Evolutionary conservation across 768 basidiomycete species (phyloP).

Genomic region (Auriscalpium microsporum): DNA sequence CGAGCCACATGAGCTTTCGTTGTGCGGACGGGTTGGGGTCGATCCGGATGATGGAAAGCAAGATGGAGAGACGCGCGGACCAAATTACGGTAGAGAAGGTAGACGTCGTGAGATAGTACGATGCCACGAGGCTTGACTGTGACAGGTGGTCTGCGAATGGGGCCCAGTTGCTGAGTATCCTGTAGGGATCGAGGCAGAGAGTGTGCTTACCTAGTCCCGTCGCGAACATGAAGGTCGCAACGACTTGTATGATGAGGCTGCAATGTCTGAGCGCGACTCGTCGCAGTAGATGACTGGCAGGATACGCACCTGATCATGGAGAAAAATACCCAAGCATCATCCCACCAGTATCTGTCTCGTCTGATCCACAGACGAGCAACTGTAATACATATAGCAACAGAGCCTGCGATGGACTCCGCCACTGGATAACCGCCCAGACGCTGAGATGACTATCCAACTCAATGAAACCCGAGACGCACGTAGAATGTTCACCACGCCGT

Average conservation of each 20-base stretch:
- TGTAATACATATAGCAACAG: slow-evolving; percentile 17
- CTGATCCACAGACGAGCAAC: slow-evolving; percentile 15
- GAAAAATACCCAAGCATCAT: slow-evolving; percentile 19
- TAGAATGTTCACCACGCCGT: too few relatives aligned
- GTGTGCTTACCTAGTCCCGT: slow-evolving; percentile 7
- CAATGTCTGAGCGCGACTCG: not conserved
- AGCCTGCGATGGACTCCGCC: slow-evolving; percentile 18
- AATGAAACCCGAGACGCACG: not conserved
- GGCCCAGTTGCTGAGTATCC: too few relatives aligned
- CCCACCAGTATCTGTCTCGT: slow-evolving; percentile 19
- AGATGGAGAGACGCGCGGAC: slow-evolving; percentile 38
- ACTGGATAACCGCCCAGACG: slow-evolving; percentile 4
- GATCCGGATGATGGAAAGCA: slow-evolving; percentile 47
- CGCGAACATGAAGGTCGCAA: slow-evolving; percentile 19
- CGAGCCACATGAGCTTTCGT: slow-evolving; percentile 8
- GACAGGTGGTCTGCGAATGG: slow-evolving; percentile 6
- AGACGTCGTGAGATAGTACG: slow-evolving; percentile 21
- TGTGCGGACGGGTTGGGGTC: slow-evolving; percentile 26
- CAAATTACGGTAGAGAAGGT: slow-evolving; percentile 20
- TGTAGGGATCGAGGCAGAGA: not conserved
- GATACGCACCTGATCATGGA: slow-evolving; percentile 13
- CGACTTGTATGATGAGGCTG: slow-evolving; percentile 17
- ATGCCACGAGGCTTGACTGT: slow-evolving; percentile 13
- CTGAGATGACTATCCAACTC: too few relatives aligned
- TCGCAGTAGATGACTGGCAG: too few relatives aligned